phyloP scores from a whole-genome alignment of 2,329 filamentous ascomycete genomes.

The Albifimbria verrucaria region DNA sequence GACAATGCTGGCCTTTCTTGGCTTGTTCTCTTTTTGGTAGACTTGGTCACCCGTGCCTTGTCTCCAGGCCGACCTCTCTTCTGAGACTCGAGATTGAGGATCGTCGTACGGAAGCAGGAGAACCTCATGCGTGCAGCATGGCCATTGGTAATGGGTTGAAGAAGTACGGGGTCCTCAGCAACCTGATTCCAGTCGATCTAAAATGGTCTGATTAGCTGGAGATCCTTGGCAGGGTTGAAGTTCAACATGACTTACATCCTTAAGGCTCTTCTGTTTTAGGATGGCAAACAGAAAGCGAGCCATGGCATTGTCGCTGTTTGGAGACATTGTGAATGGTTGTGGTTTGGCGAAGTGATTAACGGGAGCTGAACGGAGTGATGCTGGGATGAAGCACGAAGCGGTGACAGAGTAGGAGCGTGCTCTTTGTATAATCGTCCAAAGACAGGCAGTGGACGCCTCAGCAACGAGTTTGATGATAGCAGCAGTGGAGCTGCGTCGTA shows the following conservation, averaged over 20 bases:
- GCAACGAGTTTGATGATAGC: neutral
- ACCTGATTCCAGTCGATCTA: conserved; percentile 60
- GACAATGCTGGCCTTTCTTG: conserved; percentile 31
- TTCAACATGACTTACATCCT: conserved; percentile 47
- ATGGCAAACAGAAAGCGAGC: conserved; percentile 58
- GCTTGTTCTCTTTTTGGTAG: conserved; percentile 29
- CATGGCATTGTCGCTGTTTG: conserved; percentile 55
- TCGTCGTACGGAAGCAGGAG: conserved; percentile 46
- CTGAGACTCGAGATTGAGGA: conserved; percentile 46
- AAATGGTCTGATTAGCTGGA: conserved; percentile 12
- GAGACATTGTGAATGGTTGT: conserved; percentile 39
- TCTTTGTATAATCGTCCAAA: neutral
- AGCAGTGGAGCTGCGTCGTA: neutral
- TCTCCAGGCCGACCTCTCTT: conserved; percentile 40
- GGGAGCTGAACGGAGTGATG: conserved; percentile 5
- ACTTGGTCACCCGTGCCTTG: conserved; percentile 45
- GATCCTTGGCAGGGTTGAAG: neutral
- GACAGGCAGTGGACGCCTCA: neutral
- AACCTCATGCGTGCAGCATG: conserved; percentile 61
- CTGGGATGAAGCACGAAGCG: neutral
- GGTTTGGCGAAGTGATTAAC: neutral
- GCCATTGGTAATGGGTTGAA: conserved; percentile 54
- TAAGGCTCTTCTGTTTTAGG: conserved; percentile 56
- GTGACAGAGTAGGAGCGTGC: neutral
- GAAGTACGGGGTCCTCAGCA: conserved; percentile 50